phyloP scores from a whole-genome alignment of 2,329 filamentous ascomycete genomes.

The Diaporthe citrichinensis region DNA sequence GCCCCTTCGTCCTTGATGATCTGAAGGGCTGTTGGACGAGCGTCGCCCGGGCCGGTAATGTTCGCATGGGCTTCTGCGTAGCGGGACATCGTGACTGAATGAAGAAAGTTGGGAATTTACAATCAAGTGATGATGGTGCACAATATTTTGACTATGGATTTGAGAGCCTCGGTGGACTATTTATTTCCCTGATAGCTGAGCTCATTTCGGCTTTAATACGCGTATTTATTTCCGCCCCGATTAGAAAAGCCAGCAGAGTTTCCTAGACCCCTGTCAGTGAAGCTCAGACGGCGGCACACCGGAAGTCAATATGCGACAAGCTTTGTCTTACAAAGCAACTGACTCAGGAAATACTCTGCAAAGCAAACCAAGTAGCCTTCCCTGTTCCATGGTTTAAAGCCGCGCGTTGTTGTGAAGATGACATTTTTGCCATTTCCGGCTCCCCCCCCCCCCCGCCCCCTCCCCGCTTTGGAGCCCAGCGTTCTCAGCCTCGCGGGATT shows the following conservation, averaged over 20 bases:
- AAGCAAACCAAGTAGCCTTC: no score
- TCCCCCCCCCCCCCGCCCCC: fast-evolving
- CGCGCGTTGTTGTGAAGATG: neutral
- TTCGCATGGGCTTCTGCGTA: slow-evolving; percentile 13
- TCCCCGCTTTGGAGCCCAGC: neutral
- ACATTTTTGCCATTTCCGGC: neutral
- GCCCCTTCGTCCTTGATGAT: neutral
- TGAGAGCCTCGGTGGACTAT: neutral
- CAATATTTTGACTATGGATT: neutral
- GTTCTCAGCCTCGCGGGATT: neutral
- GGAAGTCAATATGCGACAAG: neutral
- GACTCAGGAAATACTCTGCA: neutral
- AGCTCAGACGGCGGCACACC: slow-evolving; percentile 1
- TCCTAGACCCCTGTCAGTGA: neutral
- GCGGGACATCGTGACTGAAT: neutral
- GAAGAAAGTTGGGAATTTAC: neutral
- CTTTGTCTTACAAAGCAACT: neutral
- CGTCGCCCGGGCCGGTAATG: neutral
- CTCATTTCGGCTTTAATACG: no score
- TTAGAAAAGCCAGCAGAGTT: neutral
- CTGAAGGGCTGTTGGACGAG: slow-evolving; percentile 8
- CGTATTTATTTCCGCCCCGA: neutral
- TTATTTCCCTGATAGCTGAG: neutral
- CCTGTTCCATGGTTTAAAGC: neutral
- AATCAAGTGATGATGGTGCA: neutral